These are phyloP conservation scores for Tylopilus rubrobrunneus DNA, from an alignment of 768 basidiomycete genomes.

Conservation along the genomic window DNA sequence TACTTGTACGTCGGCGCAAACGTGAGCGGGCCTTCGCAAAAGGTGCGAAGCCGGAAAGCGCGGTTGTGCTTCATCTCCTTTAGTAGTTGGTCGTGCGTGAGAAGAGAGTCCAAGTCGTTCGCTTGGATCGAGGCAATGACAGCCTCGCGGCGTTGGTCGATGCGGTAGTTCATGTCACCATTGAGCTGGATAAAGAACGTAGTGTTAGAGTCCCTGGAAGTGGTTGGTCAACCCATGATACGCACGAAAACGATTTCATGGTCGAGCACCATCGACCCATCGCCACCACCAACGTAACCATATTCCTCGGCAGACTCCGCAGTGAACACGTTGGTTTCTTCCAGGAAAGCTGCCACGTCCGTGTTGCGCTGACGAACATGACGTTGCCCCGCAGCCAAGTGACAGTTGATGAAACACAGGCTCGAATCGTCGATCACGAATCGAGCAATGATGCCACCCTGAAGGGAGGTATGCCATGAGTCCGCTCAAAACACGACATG, in stretches of 20 bases:
- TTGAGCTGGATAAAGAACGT: constrained; percentile 50
- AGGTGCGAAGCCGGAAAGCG: constrained; percentile 80
- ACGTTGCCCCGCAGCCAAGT: constrained; percentile 93
- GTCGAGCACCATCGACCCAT: constrained; percentile 89
- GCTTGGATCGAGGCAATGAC: constrained; percentile 70
- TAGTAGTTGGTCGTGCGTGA: constrained; percentile 80
- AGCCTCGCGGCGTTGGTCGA: constrained; percentile 85
- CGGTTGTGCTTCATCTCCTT: constrained; percentile 88
- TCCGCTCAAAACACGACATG: background rate
- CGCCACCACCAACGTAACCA: constrained; percentile 85
- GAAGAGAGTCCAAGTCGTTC: constrained; percentile 59
- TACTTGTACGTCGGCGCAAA: constrained; percentile 97
- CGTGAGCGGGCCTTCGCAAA: constrained; percentile 75
- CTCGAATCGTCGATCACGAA: constrained; percentile 91
- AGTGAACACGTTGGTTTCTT: constrained; percentile 70
- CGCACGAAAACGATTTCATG: constrained; percentile 88
- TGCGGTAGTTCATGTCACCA: constrained; percentile 97
- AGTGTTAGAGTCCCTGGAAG: background rate
- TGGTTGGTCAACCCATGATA: background rate
- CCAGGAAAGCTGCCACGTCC: constrained; percentile 84
- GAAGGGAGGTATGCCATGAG: background rate
- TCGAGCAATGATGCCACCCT: constrained; percentile 90
- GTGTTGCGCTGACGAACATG: constrained; percentile 79
- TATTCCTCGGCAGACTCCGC: constrained; percentile 47
- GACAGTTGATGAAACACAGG: constrained; percentile 93